Evolutionary conservation across 2,329 filamentous ascomycete species (phyloP), one percentile per base, ranked within the genome.

Genomic region (Fonsecaea nubica): DNA sequence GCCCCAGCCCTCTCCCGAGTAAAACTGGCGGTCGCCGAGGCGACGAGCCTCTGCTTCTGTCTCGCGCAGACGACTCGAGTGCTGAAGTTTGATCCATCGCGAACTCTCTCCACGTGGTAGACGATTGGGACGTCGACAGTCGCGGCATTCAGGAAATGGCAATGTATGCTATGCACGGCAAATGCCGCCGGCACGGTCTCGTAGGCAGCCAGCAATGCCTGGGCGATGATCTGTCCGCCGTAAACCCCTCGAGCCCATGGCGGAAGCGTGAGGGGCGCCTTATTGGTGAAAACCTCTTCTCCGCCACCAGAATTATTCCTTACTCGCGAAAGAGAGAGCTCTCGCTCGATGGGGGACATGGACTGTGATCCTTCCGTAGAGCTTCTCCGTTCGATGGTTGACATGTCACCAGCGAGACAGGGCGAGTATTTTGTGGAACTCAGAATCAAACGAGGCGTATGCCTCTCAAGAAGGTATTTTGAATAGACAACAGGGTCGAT

Each of bases 1-100:
- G 25, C 25, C 2, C 25, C 25, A 9, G 30, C 18, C 8, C 9
- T n/a, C 0, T 56, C 61, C 71, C 71, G 84, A 74, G 90, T 89
- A 77, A 98, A 97, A 70, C 91, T 94, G 80, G 96, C 88, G 9
- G 93, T 98, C 1, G 92, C 94, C 25, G 93, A 97, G 81, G 98
- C 97, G 80, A 98, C 97, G 75, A 90, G 90, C 66, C 88, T 87
- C 13, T 93, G 94, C 52, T 88, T 85, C 81, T 98, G 94, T 35
- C 92, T 85, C 38, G 94, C 94, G 80, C 97, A 93, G n/a, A 98
- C 94, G 0, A 93, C 97, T 62, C 94, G 86, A 45, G 94, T 97
- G 59, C 91, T 89, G 77, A 93, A 98, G 56, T 90, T 93, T 66
- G 90, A 88, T 7, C 94, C 95, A 76, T 96, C 92, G 64, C 94